These are phyloP conservation scores for Elongisporangium prolatum DNA, from an alignment of 352 stramenopile species.

Conservation along the genomic window DNA sequence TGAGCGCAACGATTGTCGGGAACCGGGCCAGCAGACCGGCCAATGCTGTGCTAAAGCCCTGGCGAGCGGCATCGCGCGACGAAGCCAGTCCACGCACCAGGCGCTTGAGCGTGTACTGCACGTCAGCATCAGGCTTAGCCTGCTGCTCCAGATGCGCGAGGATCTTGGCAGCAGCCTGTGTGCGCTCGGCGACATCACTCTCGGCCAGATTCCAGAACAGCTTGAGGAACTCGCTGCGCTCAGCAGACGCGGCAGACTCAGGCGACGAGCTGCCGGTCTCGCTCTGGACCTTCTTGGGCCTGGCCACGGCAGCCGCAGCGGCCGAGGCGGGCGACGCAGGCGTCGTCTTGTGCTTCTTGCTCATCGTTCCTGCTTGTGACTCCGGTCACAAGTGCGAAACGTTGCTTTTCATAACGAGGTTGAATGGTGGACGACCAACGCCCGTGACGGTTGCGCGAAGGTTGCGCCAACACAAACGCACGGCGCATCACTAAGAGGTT, in stretches of 20 bases:
- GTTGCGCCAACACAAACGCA: slow-evolving; percentile 8
- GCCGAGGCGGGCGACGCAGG: slow-evolving; percentile 1
- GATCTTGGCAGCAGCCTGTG: slow-evolving; percentile 51
- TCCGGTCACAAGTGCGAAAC: neutral
- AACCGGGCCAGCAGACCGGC: slow-evolving; percentile 61
- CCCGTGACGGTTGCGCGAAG: slow-evolving; percentile 15
- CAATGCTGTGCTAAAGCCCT: slow-evolving; percentile 88
- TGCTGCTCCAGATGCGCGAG: slow-evolving; percentile 42
- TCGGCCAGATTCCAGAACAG: slow-evolving; percentile 85
- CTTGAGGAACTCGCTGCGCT: slow-evolving; percentile 77
- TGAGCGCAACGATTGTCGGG: slow-evolving; percentile 26
- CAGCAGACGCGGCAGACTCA: slow-evolving; percentile 7
- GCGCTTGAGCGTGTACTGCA: slow-evolving; percentile 89
- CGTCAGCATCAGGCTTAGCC: slow-evolving; percentile 29
- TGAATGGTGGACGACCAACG: slow-evolving; percentile 27
- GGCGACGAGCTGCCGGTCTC: slow-evolving; percentile 1
- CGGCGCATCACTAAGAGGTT: neutral
- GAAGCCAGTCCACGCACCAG: slow-evolving; percentile 87
- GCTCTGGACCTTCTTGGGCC: neutral
- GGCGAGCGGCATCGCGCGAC: slow-evolving; percentile 82
- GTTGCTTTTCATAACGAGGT: slow-evolving; percentile 4
- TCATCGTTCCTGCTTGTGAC: slow-evolving; percentile 4
- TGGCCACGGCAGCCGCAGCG: slow-evolving; percentile 5
- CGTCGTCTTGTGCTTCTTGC: slow-evolving; percentile 22
- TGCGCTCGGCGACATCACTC: slow-evolving; percentile 56